phyloP scores from a whole-genome alignment of 306 rosid genomes.

The Abrus precatorius region DNA sequence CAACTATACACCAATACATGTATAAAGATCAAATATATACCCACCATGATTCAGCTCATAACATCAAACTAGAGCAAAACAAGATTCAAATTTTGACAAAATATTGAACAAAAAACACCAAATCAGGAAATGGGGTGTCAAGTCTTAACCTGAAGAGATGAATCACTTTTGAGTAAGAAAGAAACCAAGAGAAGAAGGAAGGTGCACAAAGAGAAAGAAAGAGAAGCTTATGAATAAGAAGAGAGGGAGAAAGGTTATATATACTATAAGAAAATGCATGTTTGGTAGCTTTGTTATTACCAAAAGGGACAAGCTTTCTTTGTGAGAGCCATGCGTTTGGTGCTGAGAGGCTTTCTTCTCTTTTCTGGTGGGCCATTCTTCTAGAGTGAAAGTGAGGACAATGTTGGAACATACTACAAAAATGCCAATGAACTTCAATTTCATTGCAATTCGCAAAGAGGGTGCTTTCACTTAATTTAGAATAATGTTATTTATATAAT shows the following conservation, averaged over 20 bases:
- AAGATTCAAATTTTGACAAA: slow-evolving; percentile 33
- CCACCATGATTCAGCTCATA: slow-evolving; percentile 38
- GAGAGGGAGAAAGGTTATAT: slow-evolving; percentile 42
- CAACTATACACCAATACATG: slow-evolving; percentile 10
- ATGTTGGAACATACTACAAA: slow-evolving; percentile 35
- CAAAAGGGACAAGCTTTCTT: slow-evolving; percentile 49
- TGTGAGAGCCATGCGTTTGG: slow-evolving; percentile 40
- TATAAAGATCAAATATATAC: background rate
- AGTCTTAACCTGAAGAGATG: slow-evolving; percentile 40
- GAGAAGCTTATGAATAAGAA: slow-evolving; percentile 39
- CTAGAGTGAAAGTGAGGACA: slow-evolving; percentile 40
- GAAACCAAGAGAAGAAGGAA: background rate
- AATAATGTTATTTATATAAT: too few relatives aligned
- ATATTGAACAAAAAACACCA: background rate
- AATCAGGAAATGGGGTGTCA: slow-evolving; percentile 37
- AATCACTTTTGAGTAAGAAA: background rate
- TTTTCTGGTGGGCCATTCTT: slow-evolving; percentile 22
- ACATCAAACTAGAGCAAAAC: background rate
- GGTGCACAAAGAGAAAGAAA: slow-evolving; percentile 8
- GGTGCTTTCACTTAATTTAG: background rate
- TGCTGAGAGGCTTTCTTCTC: slow-evolving; percentile 18
- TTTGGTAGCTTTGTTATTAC: slow-evolving; percentile 31
- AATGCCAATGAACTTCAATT: slow-evolving; percentile 17
- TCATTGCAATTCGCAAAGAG: background rate
- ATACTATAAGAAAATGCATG: slow-evolving; percentile 54